Conservation (phyloP, 768 basidiomycete species). For the Kwoniella shandongensis region DNA sequence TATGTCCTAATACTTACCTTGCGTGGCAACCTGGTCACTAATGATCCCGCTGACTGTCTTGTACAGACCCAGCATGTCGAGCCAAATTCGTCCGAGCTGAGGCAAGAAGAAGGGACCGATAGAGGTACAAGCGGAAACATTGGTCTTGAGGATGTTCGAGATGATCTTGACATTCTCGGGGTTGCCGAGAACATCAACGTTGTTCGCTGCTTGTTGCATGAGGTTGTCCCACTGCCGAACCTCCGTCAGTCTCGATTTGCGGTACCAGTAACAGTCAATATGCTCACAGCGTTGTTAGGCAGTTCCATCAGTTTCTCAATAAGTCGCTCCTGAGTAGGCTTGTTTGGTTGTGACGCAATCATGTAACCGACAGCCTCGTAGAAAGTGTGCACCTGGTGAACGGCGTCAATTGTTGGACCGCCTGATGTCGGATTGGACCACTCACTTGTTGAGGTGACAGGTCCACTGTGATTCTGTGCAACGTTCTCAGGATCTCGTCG, state of each 20-base stretch:
- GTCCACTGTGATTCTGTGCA: slow-evolving; percentile 93
- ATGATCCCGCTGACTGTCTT: slow-evolving; percentile 96
- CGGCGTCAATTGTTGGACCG: slow-evolving; percentile 12
- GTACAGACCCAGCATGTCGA: slow-evolving; percentile 97
- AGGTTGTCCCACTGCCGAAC: slow-evolving; percentile 90
- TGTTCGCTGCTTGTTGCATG: slow-evolving; percentile 92
- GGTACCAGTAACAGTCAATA: background rate
- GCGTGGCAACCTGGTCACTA: slow-evolving; percentile 83
- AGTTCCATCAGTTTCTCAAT: slow-evolving; percentile 95
- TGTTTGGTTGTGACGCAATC: slow-evolving; percentile 98
- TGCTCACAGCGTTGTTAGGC: slow-evolving; percentile 82
- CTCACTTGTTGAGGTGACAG: slow-evolving; percentile 78
- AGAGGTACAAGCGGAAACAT: slow-evolving; percentile 94
- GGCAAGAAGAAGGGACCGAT: slow-evolving; percentile 96
- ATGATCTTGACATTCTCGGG: slow-evolving; percentile 95
- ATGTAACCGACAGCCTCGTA: slow-evolving; percentile 99
- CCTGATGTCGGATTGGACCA: background rate
- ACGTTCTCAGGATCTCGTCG: slow-evolving; percentile 86
- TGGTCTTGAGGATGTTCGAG: slow-evolving; percentile 95
- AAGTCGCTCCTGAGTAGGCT: slow-evolving; percentile 90
- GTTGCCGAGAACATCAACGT: slow-evolving; percentile 85
- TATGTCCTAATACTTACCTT: slow-evolving; percentile 63
- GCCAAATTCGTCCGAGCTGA: slow-evolving; percentile 92
- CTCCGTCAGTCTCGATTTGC: no score
- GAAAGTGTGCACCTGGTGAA: slow-evolving; percentile 78